These are phyloP conservation scores for Suhomyces canberraensis DNA, from an alignment of 805 yeast genomes.

Conservation along the genomic window DNA sequence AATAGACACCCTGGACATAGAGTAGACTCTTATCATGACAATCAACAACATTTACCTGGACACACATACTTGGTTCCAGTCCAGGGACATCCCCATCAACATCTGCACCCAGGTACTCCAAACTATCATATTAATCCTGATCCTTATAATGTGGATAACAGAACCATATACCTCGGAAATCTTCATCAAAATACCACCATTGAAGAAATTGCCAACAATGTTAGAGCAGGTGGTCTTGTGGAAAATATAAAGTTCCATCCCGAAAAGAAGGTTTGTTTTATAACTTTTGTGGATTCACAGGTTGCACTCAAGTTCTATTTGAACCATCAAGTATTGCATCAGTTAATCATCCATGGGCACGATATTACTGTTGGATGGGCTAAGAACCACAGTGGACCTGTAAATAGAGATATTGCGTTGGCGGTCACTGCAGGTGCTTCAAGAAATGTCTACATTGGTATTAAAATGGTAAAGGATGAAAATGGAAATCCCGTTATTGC, in stretches of 20 bases:
- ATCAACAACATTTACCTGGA: neutral
- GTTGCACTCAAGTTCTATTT: constrained; percentile 68
- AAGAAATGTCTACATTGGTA: constrained; percentile 72
- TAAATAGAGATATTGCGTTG: constrained; percentile 50
- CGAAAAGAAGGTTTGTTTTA: constrained; percentile 59
- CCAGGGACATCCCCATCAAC: neutral
- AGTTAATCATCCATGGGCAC: constrained; percentile 58
- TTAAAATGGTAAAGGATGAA: constrained; percentile 32
- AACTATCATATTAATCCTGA: constrained; percentile 13
- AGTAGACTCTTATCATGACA: neutral
- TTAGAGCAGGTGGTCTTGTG: constrained; percentile 71
- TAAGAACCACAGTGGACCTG: constrained; percentile 60
- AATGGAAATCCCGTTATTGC: constrained; percentile 1
- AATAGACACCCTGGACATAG: neutral
- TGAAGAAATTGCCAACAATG: constrained; percentile 73
- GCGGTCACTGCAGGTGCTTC: constrained; percentile 76
- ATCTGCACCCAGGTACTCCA: no score
- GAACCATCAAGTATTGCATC: constrained; percentile 53
- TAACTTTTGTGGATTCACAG: constrained; percentile 63
- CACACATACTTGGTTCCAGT: neutral
- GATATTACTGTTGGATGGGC: constrained; percentile 71
- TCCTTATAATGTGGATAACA: constrained; percentile 43
- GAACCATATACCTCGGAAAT: constrained; percentile 69
- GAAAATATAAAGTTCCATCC: constrained; percentile 54
- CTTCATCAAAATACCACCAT: constrained; percentile 60